Evolutionary conservation across 2,329 filamentous ascomycete species (phyloP).

Genomic region (Helotiales sp.): DNA sequence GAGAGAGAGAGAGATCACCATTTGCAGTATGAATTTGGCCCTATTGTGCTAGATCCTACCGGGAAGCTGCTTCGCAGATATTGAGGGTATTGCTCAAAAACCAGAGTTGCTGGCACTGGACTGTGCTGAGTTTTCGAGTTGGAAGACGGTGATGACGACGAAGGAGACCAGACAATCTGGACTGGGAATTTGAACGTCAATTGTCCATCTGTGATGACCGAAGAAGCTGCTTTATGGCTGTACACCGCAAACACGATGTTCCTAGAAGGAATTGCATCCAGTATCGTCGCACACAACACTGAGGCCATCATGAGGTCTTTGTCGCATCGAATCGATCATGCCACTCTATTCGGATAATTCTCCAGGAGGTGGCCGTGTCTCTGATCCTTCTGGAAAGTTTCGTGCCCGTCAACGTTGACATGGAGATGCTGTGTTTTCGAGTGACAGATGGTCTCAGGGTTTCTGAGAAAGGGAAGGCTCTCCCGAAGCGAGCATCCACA

Average conservation of each 20-base stretch:
- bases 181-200: slow-evolving; percentile 19
- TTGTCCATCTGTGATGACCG: slow-evolving; percentile 16
- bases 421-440: background rate
- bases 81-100: slow-evolving; percentile 3
- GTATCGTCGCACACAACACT: slow-evolving; percentile 7
- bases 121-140: slow-evolving; percentile 22
- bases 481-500: background rate
- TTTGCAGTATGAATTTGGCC: no score
- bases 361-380: background rate
- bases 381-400: slow-evolving; percentile 1
- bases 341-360: background rate
- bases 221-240: slow-evolving; percentile 12
- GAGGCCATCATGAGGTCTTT: slow-evolving; percentile 7
- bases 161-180: slow-evolving; percentile 16
- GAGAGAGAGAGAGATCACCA: no score
- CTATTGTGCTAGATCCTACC: no score
- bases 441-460: background rate
- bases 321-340: background rate
- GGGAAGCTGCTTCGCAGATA: slow-evolving; percentile 8
- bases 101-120: slow-evolving; percentile 7
- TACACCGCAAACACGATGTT: background rate
- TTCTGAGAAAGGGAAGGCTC: background rate
- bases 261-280: slow-evolving; percentile 6
- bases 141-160: slow-evolving; percentile 12
- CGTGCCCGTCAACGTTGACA: background rate